phyloP scores from a whole-genome alignment of 1,284 basidiomycete species.

The Leccinum cinnamomeum region DNA sequence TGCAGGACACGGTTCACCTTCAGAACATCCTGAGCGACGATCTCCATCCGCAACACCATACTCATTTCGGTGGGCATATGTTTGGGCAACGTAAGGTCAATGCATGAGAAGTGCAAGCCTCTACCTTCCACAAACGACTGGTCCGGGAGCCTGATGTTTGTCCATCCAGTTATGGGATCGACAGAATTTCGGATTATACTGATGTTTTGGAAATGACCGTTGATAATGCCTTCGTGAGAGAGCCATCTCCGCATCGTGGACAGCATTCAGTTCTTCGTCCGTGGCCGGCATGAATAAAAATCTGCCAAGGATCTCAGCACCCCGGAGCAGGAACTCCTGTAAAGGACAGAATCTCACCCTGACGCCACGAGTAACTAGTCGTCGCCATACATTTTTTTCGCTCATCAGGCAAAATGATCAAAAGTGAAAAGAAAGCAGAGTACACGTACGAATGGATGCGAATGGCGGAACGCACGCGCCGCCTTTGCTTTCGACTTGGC shows the following conservation, averaged over 20 bases:
- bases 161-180: not conserved
- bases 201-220: not conserved
- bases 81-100: not conserved
- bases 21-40: not conserved
- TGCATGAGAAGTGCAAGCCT: not conserved
- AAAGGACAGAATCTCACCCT: slow-evolving; percentile 40
- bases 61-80: not conserved
- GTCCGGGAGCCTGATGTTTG: not conserved
- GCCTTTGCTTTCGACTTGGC: slow-evolving; percentile 37
- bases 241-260: slow-evolving; percentile 70
- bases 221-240: not conserved
- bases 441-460: slow-evolving; percentile 79
- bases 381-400: not conserved
- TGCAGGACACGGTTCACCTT: not conserved
- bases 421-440: not conserved
- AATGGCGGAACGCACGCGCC: slow-evolving; percentile 73
- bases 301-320: slow-evolving; percentile 32
- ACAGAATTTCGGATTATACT: not conserved
- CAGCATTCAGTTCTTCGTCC: slow-evolving; percentile 80
- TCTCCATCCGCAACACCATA: not conserved
- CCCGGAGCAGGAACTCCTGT: not conserved
- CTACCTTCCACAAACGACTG: not conserved
- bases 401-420: not conserved
- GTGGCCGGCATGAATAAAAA: slow-evolving; percentile 89
- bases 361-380: slow-evolving; percentile 64